Conservation (phyloP, 148 eudicot genomes). For the Arctostaphylos glauca region DNA sequence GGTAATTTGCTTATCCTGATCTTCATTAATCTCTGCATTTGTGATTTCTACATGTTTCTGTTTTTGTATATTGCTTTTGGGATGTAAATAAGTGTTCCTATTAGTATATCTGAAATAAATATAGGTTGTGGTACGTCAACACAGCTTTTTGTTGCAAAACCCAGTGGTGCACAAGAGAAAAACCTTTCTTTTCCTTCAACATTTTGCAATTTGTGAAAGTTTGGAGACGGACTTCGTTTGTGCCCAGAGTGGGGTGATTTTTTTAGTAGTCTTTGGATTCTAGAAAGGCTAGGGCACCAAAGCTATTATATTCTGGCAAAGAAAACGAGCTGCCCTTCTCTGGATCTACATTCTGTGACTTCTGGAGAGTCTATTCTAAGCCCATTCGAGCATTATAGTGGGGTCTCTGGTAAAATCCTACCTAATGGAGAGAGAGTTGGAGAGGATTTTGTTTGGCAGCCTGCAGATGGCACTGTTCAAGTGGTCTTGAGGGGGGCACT, state of each 20-base stretch:
- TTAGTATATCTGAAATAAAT: neutral
- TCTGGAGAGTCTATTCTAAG: neutral
- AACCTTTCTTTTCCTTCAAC: neutral
- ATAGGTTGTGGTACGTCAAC: neutral
- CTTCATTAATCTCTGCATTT: neutral
- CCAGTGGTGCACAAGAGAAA: neutral
- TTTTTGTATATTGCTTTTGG: neutral
- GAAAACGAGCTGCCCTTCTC: neutral
- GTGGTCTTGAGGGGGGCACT: neutral
- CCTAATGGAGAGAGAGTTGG: no score
- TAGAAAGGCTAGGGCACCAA: neutral
- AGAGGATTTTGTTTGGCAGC: neutral
- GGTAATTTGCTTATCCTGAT: constrained; percentile 37
- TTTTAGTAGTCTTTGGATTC: neutral
- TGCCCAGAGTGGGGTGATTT: neutral
- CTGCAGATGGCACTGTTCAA: neutral
- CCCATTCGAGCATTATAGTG: neutral
- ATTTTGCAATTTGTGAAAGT: constrained; percentile 4
- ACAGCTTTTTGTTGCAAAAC: neutral
- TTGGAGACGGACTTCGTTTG: neutral
- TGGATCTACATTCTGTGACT: constrained; percentile 2
- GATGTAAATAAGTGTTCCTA: constrained; percentile 2
- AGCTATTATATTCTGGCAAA: neutral
- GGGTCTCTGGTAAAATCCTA: neutral
- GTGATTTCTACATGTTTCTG: neutral